Percentiles rank a stretch among this genome's conserved stretches.
phyloP scores from a whole-genome alignment of 108 stramenopile species.

The Mediolabrus comicus region DNA sequence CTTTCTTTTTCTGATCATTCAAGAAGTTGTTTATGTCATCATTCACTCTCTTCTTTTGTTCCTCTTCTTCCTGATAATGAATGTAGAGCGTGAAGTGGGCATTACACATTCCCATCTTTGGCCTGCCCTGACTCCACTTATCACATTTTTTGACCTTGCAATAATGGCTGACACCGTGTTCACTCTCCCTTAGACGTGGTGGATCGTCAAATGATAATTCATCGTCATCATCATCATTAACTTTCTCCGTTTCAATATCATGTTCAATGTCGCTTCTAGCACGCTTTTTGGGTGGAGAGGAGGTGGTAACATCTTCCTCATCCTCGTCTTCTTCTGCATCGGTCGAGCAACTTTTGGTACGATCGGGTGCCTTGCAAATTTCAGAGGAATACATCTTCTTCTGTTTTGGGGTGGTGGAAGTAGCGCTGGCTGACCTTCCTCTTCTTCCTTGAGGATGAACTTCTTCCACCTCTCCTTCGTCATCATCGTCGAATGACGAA shows the following conservation, averaged over 20 bases:
- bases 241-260: not conserved
- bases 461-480: not conserved
- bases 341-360: not conserved
- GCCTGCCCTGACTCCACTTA: not conserved
- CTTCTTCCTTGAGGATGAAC: not conserved
- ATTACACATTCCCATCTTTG: not conserved
- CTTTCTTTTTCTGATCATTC: not conserved
- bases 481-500: not conserved
- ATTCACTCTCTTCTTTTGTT: not conserved
- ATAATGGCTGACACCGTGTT: not conserved
- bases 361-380: not conserved
- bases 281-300: not conserved
- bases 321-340: not conserved
- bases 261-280: not conserved
- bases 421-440: no score
- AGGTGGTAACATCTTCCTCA: not conserved
- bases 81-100: not conserved
- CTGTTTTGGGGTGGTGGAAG: no score
- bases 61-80: not conserved
- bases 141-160: not conserved
- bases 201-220: not conserved
- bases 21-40: no score
- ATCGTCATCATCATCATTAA: not conserved
- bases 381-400: no score
- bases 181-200: not conserved